phyloP scores from a whole-genome alignment of 1,139 yeast species.

The Pneumocystis sp. region DNA sequence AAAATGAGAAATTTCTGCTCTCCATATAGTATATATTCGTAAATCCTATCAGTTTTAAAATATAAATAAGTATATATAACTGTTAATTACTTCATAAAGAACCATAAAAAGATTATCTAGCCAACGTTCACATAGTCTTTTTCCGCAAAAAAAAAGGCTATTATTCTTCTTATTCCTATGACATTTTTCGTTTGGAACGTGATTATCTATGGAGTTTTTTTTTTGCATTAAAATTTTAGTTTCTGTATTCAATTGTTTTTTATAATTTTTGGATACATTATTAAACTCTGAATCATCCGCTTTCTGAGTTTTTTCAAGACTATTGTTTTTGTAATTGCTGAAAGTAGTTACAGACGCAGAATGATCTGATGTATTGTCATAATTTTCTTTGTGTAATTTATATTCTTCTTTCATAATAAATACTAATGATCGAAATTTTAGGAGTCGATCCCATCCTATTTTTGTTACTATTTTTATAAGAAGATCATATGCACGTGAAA shows the following conservation, averaged over 20 bases:
- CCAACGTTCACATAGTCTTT: constrained; percentile 90
- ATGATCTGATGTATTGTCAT: background rate
- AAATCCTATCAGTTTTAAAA: constrained; percentile 33
- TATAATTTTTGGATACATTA: background rate
- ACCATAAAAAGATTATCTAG: constrained; percentile 76
- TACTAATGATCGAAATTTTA: constrained; percentile 63
- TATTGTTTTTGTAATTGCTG: background rate
- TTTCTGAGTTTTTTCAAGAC: background rate
- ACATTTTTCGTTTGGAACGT: background rate
- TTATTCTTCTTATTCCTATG: constrained; percentile 3
- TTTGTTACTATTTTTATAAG: constrained; percentile 52
- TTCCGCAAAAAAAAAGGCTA: constrained; percentile 37
- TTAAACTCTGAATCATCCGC: background rate
- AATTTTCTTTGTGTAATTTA: constrained; percentile 22
- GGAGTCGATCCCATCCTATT: constrained; percentile 82
- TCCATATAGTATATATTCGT: constrained; percentile 78
- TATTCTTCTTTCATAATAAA: constrained; percentile 95
- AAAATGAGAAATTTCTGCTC: constrained; percentile 74
- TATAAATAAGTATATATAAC: background rate
- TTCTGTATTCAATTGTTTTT: background rate
- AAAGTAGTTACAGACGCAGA: background rate
- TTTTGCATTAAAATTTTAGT: background rate
- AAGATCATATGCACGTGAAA: constrained; percentile 62
- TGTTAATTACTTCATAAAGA: constrained; percentile 39
- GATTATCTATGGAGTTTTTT: background rate